These are phyloP conservation scores for Martensiomyces pterosporus DNA, from an alignment of 192 early-diverging fungal genomes.

Conservation along the genomic window DNA sequence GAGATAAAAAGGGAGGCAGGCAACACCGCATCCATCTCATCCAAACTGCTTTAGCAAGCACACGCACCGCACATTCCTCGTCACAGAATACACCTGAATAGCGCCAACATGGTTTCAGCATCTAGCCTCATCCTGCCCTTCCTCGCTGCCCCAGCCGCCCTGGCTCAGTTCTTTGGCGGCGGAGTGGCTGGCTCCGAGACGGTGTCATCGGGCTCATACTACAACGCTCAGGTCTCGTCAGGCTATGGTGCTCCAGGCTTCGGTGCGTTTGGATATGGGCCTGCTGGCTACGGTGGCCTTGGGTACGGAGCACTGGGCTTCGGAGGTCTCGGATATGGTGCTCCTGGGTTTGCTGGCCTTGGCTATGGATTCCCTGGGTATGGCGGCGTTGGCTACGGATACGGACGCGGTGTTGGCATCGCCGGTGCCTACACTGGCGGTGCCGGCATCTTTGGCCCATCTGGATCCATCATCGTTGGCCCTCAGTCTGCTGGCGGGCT, in stretches of 20 bases:
- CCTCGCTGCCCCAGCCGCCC: slow-evolving; percentile 12
- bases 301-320: slow-evolving; percentile 8
- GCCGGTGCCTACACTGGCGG: slow-evolving; percentile 38
- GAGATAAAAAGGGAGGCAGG: too few species aligned
- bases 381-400: slow-evolving; percentile 8
- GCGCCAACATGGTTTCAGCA: slow-evolving; percentile 38
- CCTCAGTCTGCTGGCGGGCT: slow-evolving; percentile 50
- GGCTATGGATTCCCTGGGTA: slow-evolving; percentile 10
- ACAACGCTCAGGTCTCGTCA: slow-evolving; percentile 31
- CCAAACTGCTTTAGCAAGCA: too few species aligned
- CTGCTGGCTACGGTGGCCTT: slow-evolving; percentile 4
- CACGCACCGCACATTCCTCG: too few species aligned
- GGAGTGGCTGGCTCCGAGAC: slow-evolving; percentile 24
- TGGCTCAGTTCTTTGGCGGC: slow-evolving; percentile 29
- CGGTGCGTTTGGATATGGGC: slow-evolving; percentile 12
- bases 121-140: slow-evolving; percentile 18
- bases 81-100: too few species aligned
- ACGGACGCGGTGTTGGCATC: slow-evolving; percentile 19
- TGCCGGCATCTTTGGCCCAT: slow-evolving; percentile 43
- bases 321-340: slow-evolving; percentile 13
- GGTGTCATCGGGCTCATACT: slow-evolving; percentile 43
- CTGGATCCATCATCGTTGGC: slow-evolving; percentile 45
- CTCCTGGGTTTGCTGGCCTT: slow-evolving; percentile 8
- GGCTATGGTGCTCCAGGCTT: slow-evolving; percentile 16
- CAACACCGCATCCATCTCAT: too few species aligned